phyloP scores from a whole-genome alignment of 2,329 filamentous ascomycete species.

The Ophiostoma australiae region DNA sequence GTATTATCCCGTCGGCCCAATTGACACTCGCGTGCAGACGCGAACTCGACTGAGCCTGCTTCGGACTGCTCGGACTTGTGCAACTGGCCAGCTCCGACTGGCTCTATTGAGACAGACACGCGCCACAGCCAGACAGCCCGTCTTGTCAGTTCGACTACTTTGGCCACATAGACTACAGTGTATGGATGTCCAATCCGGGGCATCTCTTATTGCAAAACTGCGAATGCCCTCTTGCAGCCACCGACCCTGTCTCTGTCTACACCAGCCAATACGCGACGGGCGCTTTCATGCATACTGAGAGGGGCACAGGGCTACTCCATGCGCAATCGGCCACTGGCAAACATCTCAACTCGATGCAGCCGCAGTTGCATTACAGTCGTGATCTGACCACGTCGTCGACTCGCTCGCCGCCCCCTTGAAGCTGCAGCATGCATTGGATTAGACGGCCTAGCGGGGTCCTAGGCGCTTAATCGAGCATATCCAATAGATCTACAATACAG shows the following conservation, averaged over 20 bases:
- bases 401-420: not conserved
- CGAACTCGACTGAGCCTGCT: not conserved
- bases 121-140: too few relatives aligned
- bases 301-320: not conserved
- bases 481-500: not conserved
- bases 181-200: not conserved
- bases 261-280: not conserved
- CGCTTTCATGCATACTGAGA: not conserved
- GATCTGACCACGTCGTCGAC: not conserved
- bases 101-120: too few relatives aligned
- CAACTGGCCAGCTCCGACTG: not conserved
- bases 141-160: too few relatives aligned
- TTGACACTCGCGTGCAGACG: not conserved
- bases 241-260: not conserved
- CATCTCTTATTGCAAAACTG: not conserved
- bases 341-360: not conserved
- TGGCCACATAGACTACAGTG: too few relatives aligned
- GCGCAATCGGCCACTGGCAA: not conserved
- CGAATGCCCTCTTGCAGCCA: not conserved
- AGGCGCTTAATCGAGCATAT: not conserved
- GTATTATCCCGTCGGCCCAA: not conserved
- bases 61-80: not conserved
- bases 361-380: not conserved
- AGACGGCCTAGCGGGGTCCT: not conserved
- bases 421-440: not conserved